Percentiles rank a stretch among this genome's conserved stretches.
These are phyloP conservation scores for Candida maesae DNA, from an alignment of 805 yeast species.

Conservation along the genomic window DNA sequence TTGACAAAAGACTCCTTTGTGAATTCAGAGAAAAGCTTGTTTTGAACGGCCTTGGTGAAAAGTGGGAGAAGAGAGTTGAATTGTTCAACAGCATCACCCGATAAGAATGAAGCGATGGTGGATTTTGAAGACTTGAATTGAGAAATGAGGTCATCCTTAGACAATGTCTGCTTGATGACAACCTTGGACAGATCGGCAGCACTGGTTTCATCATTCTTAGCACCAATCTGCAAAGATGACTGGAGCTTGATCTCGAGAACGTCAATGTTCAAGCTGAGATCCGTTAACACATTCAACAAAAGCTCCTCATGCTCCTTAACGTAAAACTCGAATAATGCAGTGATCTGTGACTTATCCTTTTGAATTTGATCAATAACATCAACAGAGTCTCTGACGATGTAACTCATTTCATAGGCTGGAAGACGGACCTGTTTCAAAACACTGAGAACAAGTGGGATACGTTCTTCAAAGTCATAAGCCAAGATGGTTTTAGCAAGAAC, in stretches of 20 bases:
- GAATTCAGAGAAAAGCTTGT: constrained; percentile 23
- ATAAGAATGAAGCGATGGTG: constrained; percentile 33
- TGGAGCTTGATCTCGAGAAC: constrained; percentile 63
- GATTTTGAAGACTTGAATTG: constrained; percentile 18
- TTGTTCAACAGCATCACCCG: constrained; percentile 32
- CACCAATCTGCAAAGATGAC: constrained; percentile 44
- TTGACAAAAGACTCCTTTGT: constrained; percentile 35
- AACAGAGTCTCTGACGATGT: constrained; percentile 36
- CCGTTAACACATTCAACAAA: constrained; percentile 36
- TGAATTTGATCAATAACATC: constrained; percentile 32
- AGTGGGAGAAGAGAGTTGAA: constrained; percentile 40
- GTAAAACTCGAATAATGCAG: constrained; percentile 38
- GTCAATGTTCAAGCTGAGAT: constrained; percentile 36
- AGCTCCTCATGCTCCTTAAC: constrained; percentile 34
- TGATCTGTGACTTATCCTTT: constrained; percentile 36
- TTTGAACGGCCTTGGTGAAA: constrained; percentile 42
- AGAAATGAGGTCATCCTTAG: constrained; percentile 16
- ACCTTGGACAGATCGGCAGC: constrained; percentile 16
- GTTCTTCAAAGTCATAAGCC: constrained; percentile 37
- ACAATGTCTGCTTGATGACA: constrained; percentile 13
- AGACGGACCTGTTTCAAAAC: constrained; percentile 31
- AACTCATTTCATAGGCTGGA: constrained; percentile 35
- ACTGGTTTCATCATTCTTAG: constrained; percentile 26
- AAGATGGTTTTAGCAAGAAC: constrained; percentile 41
- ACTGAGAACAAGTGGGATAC: constrained; percentile 33